Evolutionary conservation across 345 rosid species (phyloP), one percentile per base, ranked within the genome.

Genomic region (Cardamine chenopodiifolia): DNA sequence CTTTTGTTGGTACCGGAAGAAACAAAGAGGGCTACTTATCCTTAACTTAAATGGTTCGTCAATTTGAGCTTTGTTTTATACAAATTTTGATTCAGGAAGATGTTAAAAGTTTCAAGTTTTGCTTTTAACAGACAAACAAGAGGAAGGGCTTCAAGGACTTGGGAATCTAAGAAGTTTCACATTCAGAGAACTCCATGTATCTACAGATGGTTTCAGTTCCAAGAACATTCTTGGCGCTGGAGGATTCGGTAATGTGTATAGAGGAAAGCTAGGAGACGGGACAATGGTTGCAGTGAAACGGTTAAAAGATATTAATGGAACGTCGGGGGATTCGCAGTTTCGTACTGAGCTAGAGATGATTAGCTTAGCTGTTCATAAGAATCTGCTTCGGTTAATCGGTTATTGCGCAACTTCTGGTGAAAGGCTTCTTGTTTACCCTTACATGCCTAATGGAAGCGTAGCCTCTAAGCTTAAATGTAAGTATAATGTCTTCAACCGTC

Each of bases 181-280:
- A 19, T 87, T 94, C 81, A 86, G 93, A 78, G 96, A 94, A 76
- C 89, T 94, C 11, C 97, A 88, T 78, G 75, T 72, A 13, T 81
- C 88, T 17, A 91, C 98, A 0, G 88, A 88, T 78, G 89, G 87
- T 72, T 94, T 94, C 79, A 86, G 88, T 79, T 80, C 94, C 50
- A 91, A 88, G 85, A 82, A 84, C 81, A 91, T 94, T 66, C 97
- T 94, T 4, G 98, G 97, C 1, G 71, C 90, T 4, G 98, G 98
- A 50, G 98, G 98, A 23, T 94, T 94, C 50, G 97, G 98, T 63
- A 87, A 94, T 85, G 98, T 94, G 12, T 94, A 94, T 80, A 88
- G 80, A 85, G 98, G 97, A 18, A 91, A 85, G 87, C 85, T 94
- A 23, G 91, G 86, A 66, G 90, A 88, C 18, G 95, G 92, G 61